phyloP scores from a whole-genome alignment of 352 stramenopile genomes.

The Pythium insidiosum region DNA sequence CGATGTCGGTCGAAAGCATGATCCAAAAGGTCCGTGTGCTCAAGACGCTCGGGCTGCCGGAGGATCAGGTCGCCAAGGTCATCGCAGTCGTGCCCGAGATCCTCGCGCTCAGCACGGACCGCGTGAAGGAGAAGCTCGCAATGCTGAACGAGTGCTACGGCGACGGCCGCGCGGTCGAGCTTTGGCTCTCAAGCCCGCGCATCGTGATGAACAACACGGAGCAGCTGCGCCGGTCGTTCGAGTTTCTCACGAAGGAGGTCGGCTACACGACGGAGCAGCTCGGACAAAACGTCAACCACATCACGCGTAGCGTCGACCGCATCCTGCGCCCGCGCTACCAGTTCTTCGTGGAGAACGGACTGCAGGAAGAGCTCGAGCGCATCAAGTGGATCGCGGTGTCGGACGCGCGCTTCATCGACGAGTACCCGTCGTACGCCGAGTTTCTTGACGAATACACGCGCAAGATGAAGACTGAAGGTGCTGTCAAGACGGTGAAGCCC shows the following conservation, averaged over 20 bases:
- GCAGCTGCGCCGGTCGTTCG: conserved; percentile 26
- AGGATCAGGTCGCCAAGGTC: conserved; percentile 22
- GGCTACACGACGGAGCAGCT: conserved; percentile 26
- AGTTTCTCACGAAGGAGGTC: conserved; percentile 24
- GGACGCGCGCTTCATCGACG: conserved; percentile 19
- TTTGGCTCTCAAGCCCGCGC: conserved; percentile 21
- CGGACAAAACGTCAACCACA: conserved; percentile 14
- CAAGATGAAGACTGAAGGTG: background rate
- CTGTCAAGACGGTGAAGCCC: too few species aligned
- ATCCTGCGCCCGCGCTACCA: conserved; percentile 36
- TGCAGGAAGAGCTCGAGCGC: conserved; percentile 7
- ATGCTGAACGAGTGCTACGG: conserved; percentile 36
- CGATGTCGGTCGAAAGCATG: conserved; percentile 24
- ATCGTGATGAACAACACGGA: conserved; percentile 47
- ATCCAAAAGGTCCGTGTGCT: conserved; percentile 22
- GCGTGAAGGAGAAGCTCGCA: conserved; percentile 33
- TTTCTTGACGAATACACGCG: conserved; percentile 3
- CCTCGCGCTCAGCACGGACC: conserved; percentile 21
- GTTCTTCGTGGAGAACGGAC: conserved; percentile 19
- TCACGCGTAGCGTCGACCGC: conserved; percentile 33
- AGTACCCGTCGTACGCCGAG: conserved; percentile 18
- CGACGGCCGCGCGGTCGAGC: conserved; percentile 4
- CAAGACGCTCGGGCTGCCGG: conserved; percentile 19
- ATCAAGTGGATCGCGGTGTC: conserved; percentile 28
- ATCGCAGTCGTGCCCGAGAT: conserved; percentile 29